Base-by-base conservation (phyloP, 2,329 filamentous ascomycete species). In the Neurospora sp. region DNA sequence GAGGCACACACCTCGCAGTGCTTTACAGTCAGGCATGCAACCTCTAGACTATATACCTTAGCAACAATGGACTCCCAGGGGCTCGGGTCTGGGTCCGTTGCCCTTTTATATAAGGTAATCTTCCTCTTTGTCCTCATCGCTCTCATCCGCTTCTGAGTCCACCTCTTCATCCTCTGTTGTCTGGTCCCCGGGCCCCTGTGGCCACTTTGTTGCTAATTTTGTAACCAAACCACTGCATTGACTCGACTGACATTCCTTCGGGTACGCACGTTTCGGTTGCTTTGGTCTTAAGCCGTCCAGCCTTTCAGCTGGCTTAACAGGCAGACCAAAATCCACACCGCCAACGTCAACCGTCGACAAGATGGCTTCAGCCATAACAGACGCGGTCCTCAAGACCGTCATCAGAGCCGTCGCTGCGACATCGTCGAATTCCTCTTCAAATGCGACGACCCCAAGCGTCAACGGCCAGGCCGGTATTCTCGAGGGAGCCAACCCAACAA, bases 401-500 rank as follows among this genome's bases (percentile, higher is more conserved):
- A n/a, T 62, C 1, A 4, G 52, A 10, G 52, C 52, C 52, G 52
- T 62, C 15, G 52, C 52, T 17, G 52, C 19, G 0, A 52, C 28
- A 17, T 33, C 28, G 0, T 28, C 19, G 11, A 28, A 28, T 36
- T 33, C 12, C 23, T 62, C 28, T 2, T 10, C 23, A 5, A 62
- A 62, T 0, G 23, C 52, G 4, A 33, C 52, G 4, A 62, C 12
- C 8, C 52, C 52, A 62, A 62, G 0, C 28, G 52, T 62, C 52
- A 62, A 62, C 52, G 52, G 52, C 17, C 78, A 80, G 73, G 74
- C 77, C 69, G 89, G 90, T 72, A 84, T 92, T 66, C 81, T 92
- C 39, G 88, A 91, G 75, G 87, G 87, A 68, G 81, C 83, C 67
- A 89, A 91, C 73, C 90, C 90, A 0, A 82, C 87, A 12, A 75